Evolutionary conservation across 345 rosid genomes (phyloP), one percentile per base, ranked within the genome.

Genomic region (Aquilaria malaccensis): DNA sequence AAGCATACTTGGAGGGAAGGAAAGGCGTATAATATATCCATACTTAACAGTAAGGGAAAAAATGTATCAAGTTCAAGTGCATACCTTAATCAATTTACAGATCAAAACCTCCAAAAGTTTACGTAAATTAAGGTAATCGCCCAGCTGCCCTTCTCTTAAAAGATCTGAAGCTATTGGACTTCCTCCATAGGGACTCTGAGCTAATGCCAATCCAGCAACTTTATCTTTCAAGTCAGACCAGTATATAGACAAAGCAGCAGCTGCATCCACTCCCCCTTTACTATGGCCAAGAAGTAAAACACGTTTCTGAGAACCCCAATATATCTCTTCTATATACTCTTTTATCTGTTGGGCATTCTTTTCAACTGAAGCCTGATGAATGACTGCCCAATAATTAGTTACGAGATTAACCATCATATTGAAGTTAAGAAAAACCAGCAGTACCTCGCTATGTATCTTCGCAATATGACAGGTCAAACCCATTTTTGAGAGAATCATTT

Each of bases 261-360:
- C 99, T 41, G 95, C 80, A 73, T 94, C 99, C 69, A 90, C 80
- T 63, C 99, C 97, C 59, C 99, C 99, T 88, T 94, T 94, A 79
- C 99, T 90, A 79, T 94, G 99, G 51, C 99, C 99, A 60, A 94
- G 86, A 68, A 94, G 85, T 79, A 94, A 72, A 69, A 94, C 95
- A 48, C 85, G 82, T 77, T 94, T 94, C 71, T 82, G 77, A 32
- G 96, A 83, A 58, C 97, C 99, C 99, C 99, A 94, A 66, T 85
- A 86, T 30, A 94, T 81, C 81, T 94, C 99, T 70, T 94, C 97
- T 50, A 94, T 86, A 74, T 81, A 94, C 59, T 90, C 97, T 75
- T 90, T 90, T 66, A 90, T 82, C 86, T 87, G 91, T 79, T 75
- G 79, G 33, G 99, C 99, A 79, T 94, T 94, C 79, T 86, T 94